These are phyloP conservation scores for Neurospora hispaniola DNA, from an alignment of 495 filamentous ascomycete genomes.

Conservation along the genomic window DNA sequence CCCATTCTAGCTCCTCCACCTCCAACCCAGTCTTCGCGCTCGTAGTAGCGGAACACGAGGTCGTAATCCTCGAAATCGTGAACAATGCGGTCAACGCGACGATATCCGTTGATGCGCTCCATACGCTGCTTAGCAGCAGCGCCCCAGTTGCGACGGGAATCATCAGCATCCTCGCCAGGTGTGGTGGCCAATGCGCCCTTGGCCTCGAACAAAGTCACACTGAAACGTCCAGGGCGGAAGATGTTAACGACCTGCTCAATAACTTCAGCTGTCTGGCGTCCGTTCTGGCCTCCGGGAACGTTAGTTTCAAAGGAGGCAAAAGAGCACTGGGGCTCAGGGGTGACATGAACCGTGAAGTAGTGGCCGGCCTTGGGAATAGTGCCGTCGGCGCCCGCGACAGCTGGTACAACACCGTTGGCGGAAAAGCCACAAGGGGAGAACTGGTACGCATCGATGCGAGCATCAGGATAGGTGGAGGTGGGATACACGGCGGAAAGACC, in stretches of 20 bases:
- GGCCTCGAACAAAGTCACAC: conserved; percentile 91
- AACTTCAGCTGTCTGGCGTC: conserved; percentile 79
- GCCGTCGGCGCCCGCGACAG: conserved; percentile 15
- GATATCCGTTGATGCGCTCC: conserved; percentile 80
- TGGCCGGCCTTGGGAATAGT: conserved; percentile 53
- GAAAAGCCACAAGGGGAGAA: conserved; percentile 98
- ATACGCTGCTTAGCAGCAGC: conserved; percentile 49
- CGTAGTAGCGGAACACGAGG: conserved; percentile 92
- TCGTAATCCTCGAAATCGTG: conserved; percentile 98
- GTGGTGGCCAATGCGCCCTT: conserved; percentile 42
- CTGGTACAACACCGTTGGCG: conserved; percentile 91
- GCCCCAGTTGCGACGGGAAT: conserved; percentile 27
- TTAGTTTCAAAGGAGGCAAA: conserved; percentile 99
- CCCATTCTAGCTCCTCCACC: conserved; percentile 57
- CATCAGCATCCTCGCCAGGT: conserved; percentile 33
- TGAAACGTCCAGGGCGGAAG: conserved; percentile 94
- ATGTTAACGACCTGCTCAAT: conserved; percentile 90
- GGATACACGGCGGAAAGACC: conserved; percentile 88
- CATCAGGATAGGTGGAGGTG: conserved; percentile 76
- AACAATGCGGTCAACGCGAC: conserved; percentile 85
- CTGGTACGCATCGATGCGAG: conserved; percentile 89
- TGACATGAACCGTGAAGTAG: conserved; percentile 99
- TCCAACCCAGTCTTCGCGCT: conserved; percentile 83
- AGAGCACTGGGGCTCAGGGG: conserved; percentile 94
- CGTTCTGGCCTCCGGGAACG: conserved; percentile 80